Evolutionary conservation across 140 eudicot species (phyloP), one percentile per base, ranked within the genome.

Genomic region (Cichorium intybus): DNA sequence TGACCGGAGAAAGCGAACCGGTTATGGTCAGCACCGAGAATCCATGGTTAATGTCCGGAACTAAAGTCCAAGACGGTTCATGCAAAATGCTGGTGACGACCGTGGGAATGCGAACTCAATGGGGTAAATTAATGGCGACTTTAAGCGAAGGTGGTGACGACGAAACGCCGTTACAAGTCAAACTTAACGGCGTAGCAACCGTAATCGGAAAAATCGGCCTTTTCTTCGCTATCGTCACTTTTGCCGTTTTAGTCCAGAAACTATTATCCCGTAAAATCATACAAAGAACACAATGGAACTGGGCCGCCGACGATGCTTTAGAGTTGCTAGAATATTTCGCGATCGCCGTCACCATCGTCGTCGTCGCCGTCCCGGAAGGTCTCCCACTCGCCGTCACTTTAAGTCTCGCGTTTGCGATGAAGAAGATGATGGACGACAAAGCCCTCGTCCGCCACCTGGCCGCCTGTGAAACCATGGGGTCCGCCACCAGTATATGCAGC

Each of bases 1-100:
- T 90, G 65, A 91, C 97, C 0, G 97, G 97, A 28, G 97, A 91
- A 41, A 91, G 97, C 61, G 96, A 90, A 77, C 97, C 97, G 0
- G 86, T 84, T 5, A 78, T 82, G 88, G 84, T 80, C 7, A 85
- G 62, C 75, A 69, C 71, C 10, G 91, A 87, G 7, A 84, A 82
- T 28, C 97, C 96, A 11, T 91, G 83, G 72, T 70, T 87, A 10
- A 81, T 91, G 55, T 91, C 97, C 5, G 97, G 97, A 31, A 91
- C 97, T 16, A 91, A 91, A 66, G 97, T 91, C 5, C 87, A 85
- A 71, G 87, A 85, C 28, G 91, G 91, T 14, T 77, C 91, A 12
- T 81, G 84, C 53, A 84, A 81, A 62, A 84, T 84, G 91, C 57
- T 85, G 7, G 81, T 85, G 24, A 85, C 83, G 1, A 75, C 87